Conservation (phyloP, 257 asterid species). For the Craterostigma plantagineum region DNA sequence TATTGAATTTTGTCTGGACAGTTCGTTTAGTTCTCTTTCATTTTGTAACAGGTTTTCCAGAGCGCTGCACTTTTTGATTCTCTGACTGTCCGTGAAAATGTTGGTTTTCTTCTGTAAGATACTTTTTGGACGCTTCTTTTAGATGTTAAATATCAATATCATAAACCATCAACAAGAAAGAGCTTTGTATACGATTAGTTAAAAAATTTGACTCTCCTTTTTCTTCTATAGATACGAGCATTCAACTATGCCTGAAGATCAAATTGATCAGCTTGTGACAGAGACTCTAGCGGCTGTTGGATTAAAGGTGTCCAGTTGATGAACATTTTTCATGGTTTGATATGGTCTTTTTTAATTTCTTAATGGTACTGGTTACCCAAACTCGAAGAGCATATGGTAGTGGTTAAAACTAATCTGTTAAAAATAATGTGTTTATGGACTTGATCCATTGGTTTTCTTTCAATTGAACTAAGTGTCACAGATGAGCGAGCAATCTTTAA, state of each 20-base stretch:
- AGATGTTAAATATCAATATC: too few species aligned
- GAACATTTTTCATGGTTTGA: not conserved
- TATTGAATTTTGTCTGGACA: not conserved
- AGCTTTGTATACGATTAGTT: too few species aligned
- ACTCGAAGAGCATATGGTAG: too few species aligned
- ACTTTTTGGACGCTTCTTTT: not conserved
- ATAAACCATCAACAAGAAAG: too few species aligned
- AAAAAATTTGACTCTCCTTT: not conserved
- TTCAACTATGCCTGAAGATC: constrained; percentile 75
- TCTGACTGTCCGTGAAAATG: constrained; percentile 88
- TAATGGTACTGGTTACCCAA: too few species aligned
- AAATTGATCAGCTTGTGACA: constrained; percentile 70
- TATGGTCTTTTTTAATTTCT: too few species aligned
- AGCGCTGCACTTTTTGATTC: constrained; percentile 99
- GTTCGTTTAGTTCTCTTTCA: constrained; percentile 12
- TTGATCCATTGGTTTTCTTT: not conserved
- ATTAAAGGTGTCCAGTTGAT: constrained; percentile 49
- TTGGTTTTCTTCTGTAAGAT: constrained; percentile 91
- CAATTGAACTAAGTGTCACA: too few species aligned
- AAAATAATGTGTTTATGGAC: not conserved
- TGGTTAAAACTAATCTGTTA: too few species aligned
- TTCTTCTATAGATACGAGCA: constrained; percentile 59
- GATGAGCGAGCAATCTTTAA: too few species aligned
- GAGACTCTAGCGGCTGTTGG: constrained; percentile 98
- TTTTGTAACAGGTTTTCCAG: constrained; percentile 69